Evolutionary conservation across 495 filamentous ascomycete species (phyloP).

Genomic region (Hyaloscypha bicolor): DNA sequence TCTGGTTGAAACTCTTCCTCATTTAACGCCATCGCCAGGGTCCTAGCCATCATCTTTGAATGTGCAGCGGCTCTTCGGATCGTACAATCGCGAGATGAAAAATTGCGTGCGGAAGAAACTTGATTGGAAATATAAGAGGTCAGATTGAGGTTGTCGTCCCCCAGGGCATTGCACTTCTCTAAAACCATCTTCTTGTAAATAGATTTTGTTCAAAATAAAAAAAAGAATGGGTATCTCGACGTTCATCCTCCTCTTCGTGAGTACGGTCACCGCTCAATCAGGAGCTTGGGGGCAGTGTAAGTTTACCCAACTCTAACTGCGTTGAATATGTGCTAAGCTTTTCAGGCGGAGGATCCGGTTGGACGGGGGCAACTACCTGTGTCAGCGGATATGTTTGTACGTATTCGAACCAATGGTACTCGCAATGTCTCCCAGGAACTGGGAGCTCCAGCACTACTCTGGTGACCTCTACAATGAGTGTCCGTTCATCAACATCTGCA

Average conservation of each 20-base stretch:
- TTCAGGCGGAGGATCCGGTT: not conserved
- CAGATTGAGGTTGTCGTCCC: not conserved
- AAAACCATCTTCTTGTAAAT: not conserved
- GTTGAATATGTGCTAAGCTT: not conserved
- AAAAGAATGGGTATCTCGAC: not conserved
- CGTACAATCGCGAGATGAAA: not conserved
- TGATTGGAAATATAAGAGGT: not conserved
- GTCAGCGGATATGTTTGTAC: not conserved
- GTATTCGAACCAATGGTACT: not conserved
- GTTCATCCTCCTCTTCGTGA: not conserved
- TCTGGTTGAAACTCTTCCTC: not conserved
- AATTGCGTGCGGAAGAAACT: not conserved
- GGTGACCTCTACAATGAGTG: not conserved
- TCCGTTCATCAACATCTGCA: not conserved
- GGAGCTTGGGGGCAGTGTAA: not conserved
- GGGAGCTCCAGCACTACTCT: not conserved
- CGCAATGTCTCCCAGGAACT: slow-evolving; percentile 1
- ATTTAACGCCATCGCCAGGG: not conserved
- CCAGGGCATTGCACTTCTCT: not conserved
- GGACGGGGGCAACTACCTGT: slow-evolving; percentile 2
- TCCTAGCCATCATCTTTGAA: not conserved
- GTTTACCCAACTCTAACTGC: not conserved
- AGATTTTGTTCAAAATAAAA: not conserved
- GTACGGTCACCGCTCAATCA: not conserved
- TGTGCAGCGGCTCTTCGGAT: not conserved